These are phyloP conservation scores for Pythium oligandrum DNA, from an alignment of 352 stramenopile species.

Conservation along the genomic window DNA sequence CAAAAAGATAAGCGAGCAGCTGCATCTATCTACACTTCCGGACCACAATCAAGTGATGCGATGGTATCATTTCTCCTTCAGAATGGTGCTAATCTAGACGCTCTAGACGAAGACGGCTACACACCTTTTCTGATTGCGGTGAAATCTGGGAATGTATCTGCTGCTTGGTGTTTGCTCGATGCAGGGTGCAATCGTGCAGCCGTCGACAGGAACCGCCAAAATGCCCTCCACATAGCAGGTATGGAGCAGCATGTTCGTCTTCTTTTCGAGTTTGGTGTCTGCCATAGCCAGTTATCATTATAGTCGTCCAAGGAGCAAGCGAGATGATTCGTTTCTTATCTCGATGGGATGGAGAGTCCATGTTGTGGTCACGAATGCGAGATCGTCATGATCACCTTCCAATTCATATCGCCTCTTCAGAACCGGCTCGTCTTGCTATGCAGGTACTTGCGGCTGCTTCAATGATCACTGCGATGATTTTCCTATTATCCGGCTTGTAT, in stretches of 20 bases:
- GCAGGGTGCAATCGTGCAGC: slow-evolving; percentile 22
- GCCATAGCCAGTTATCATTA: background rate
- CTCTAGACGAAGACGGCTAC: slow-evolving; percentile 26
- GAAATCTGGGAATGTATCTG: slow-evolving; percentile 16
- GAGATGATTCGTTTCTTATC: slow-evolving; percentile 30
- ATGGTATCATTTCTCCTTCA: slow-evolving; percentile 12
- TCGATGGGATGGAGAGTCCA: slow-evolving; percentile 41
- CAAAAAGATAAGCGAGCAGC: no score
- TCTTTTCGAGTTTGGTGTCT: background rate
- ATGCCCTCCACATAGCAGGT: slow-evolving; percentile 47
- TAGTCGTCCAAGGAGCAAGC: slow-evolving; percentile 9
- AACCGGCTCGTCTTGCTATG: slow-evolving; percentile 21
- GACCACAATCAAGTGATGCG: no score
- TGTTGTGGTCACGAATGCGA: slow-evolving; percentile 21
- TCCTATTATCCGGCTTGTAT: no score
- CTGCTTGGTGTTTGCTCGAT: slow-evolving; percentile 26
- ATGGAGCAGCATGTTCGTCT: background rate
- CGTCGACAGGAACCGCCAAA: slow-evolving; percentile 31
- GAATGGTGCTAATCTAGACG: slow-evolving; percentile 28
- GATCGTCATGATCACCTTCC: slow-evolving; percentile 39
- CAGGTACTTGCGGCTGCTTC: slow-evolving; percentile 15
- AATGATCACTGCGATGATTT: no score
- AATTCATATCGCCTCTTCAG: slow-evolving; percentile 24
- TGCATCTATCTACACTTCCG: no score
- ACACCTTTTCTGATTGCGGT: slow-evolving; percentile 44